phyloP scores from a whole-genome alignment of 768 basidiomycete species.

The Melanogaster broomeanus region DNA sequence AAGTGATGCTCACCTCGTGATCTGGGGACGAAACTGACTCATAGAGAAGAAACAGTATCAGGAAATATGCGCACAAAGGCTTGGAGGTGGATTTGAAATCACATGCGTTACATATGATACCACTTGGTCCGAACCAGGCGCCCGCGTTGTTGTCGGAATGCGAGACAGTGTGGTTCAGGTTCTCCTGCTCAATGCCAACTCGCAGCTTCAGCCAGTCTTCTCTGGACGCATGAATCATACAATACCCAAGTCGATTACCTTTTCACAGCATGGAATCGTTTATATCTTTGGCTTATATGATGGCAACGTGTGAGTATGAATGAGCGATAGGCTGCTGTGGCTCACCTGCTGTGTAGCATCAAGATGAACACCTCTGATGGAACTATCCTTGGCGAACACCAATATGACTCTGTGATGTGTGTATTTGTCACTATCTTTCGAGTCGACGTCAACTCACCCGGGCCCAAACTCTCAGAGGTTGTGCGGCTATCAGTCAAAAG shows the following conservation, averaged over 20 bases:
- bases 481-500: background rate
- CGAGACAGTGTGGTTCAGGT: conserved; percentile 1
- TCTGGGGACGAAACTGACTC: background rate
- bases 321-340: background rate
- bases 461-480: conserved; percentile 3
- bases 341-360: background rate
- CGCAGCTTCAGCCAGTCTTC: conserved; percentile 5
- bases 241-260: conserved; percentile 1
- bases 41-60: conserved; percentile 5
- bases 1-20: background rate
- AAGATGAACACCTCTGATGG: conserved; percentile 4
- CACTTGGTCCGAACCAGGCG: background rate
- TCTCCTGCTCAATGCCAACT: conserved; percentile 4
- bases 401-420: conserved; percentile 7
- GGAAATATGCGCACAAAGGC: conserved; percentile 7
- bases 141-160: conserved; percentile 1
- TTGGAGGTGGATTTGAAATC: conserved; percentile 9
- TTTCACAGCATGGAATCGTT: background rate
- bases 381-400: background rate
- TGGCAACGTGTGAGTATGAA: conserved; percentile 9
- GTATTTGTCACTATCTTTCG: background rate
- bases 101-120: conserved; percentile 6
- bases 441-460: background rate
- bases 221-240: background rate
- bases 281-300: conserved; percentile 10